Base-by-base conservation (phyloP, 257 asterid species). In the Marsdenia floribunda region DNA sequence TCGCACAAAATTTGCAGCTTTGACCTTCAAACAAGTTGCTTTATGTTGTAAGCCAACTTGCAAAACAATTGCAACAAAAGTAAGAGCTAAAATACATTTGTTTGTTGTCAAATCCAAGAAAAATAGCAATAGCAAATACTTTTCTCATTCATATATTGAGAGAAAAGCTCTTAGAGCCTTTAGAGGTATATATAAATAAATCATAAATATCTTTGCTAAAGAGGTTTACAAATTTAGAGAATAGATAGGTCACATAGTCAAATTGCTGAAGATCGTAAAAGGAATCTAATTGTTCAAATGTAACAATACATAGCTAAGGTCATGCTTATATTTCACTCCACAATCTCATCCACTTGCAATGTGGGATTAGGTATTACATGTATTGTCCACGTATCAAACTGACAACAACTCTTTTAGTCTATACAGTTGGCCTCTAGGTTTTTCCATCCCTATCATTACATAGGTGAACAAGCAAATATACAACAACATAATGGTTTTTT, bases 31-130 rank as follows among this genome's bases (percentile, higher is more conserved):
- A 74, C 88, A 87, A 22, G 84, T 73, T 38, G 83, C 82, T 77
- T 88, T 86, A 79, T 90, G 87, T 79, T 90, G 96, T 83, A 90
- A 75, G 65, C 98, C 97, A 79, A 86, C 93, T 97, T 91, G 92
- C 87, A 77, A n/a, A 68, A 75, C 29, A 50, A n/a, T 67, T 29
- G 75, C 35, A 61, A 77, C 9, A 47, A 16, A 26, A 77, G n/a
- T 40, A 33, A 66, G 44, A 52, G 73, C 71, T 52, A 26, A 40
- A 61, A 47, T 33, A 76, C 29, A 42, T 10, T 47, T 75, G 37
- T 42, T 35, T 21, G 13, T 24, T 26, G 11, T 29, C 68, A 29
- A 26, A 11, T n/a, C n/a, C 58, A 42, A 15, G 69, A 46, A 70
- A 24, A 65, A 66, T 67, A 11, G 49, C 19, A 72, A 38, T 46